Percentiles rank a stretch among this genome's conserved stretches.
Evolutionary conservation across 106 monocot genomes (phyloP).

Genomic region (Vanilla planifolia): DNA sequence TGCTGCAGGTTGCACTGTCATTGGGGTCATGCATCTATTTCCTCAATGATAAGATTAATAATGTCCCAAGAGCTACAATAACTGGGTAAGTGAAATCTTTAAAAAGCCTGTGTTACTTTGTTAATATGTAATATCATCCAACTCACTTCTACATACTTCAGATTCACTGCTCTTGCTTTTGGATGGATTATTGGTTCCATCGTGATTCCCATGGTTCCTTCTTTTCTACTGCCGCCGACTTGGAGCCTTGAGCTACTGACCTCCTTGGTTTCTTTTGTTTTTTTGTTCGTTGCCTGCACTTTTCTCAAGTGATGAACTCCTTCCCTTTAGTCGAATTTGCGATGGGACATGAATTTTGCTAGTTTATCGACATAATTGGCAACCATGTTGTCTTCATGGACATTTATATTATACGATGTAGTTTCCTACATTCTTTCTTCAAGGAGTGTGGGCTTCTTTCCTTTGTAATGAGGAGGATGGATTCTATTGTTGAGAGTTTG

Average conservation of each 20-base stretch:
- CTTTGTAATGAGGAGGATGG: too few relatives aligned
- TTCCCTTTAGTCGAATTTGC: not conserved
- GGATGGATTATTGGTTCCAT: conserved; percentile 79
- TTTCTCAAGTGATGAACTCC: conserved; percentile 64
- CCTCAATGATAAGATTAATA: conserved; percentile 94
- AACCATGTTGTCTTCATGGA: too few relatives aligned
- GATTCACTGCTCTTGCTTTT: conserved; percentile 68
- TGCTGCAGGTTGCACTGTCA: conserved; percentile 72
- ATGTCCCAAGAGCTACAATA: conserved; percentile 48
- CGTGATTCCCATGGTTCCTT: conserved; percentile 63
- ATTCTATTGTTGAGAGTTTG: too few relatives aligned
- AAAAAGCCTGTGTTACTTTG: too few relatives aligned
- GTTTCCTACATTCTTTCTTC: too few relatives aligned
- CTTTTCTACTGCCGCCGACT: conserved; percentile 49
- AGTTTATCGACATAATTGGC: too few relatives aligned
- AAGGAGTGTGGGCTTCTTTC: too few relatives aligned
- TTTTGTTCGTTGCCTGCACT: conserved; percentile 78
- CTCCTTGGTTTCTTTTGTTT: conserved; percentile 69
- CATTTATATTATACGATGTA: too few relatives aligned
- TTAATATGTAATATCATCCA: not conserved
- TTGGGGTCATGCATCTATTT: conserved; percentile 86
- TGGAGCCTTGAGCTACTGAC: conserved; percentile 94
- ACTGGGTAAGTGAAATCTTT: conserved; percentile 65
- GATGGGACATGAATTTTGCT: too few relatives aligned
- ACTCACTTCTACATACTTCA: too few relatives aligned